These are phyloP conservation scores for Ceriops tagal DNA, from an alignment of 345 rosid genomes.

Conservation along the genomic window DNA sequence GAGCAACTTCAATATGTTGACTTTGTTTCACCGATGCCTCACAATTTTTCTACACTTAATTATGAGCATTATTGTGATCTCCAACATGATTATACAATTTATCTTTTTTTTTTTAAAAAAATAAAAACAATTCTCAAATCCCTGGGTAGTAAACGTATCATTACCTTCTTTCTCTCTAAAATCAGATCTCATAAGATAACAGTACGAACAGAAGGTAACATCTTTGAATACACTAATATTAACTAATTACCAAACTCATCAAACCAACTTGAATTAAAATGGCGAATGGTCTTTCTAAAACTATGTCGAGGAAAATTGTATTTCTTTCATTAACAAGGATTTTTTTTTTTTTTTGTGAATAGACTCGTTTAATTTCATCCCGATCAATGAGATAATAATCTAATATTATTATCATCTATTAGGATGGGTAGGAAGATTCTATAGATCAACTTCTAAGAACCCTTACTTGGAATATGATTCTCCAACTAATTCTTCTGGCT, in stretches of 20 bases:
- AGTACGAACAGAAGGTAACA: not conserved
- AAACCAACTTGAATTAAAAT: slow-evolving; percentile 1
- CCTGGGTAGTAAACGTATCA: not conserved
- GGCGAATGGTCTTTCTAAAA: not conserved
- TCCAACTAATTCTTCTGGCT: too few species aligned
- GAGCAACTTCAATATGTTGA: not conserved
- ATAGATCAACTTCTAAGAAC: too few species aligned
- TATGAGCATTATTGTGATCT: not conserved
- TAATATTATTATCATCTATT: too few species aligned
- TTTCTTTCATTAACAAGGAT: not conserved
- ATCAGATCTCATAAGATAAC: not conserved
- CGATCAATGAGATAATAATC: too few species aligned
- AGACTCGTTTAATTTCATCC: too few species aligned
- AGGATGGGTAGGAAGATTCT: too few species aligned
- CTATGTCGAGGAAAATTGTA: not conserved
- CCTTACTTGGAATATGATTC: too few species aligned
- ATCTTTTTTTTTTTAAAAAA: not conserved
- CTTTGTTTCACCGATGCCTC: slow-evolving; percentile 2
- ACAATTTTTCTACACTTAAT: not conserved
- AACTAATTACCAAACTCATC: slow-evolving; percentile 7
- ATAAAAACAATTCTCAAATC: not conserved
- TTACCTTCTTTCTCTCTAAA: not conserved
- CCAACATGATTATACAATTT: slow-evolving; percentile 6
- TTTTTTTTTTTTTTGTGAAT: too few species aligned
- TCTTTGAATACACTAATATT: not conserved